phyloP scores from a whole-genome alignment of 176 grass and related monocot genomes.

The Oryza australiensis region DNA sequence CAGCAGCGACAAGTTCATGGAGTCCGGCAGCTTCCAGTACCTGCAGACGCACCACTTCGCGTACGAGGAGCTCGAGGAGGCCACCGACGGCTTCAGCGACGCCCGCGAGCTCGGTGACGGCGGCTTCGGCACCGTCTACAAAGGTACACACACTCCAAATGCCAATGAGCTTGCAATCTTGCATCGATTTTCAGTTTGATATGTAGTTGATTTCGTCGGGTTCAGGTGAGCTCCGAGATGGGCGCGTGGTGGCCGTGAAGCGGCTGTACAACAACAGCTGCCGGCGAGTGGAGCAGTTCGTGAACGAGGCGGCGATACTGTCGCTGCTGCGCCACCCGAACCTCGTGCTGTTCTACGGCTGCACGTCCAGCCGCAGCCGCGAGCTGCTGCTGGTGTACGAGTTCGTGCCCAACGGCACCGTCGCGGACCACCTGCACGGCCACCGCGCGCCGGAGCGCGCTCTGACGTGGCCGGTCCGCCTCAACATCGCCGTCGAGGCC shows the following conservation, averaged over 20 bases:
- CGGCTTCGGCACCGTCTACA: conserved; percentile 89
- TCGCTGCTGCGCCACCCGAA: conserved; percentile 74
- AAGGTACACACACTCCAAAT: conserved; percentile 40
- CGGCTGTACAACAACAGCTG: conserved; percentile 68
- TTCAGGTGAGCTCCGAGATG: conserved; percentile 61
- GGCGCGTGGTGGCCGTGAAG: conserved; percentile 75
- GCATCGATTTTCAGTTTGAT: neutral
- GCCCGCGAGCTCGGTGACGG: conserved; percentile 63
- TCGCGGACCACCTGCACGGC: conserved; percentile 89
- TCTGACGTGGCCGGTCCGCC: conserved; percentile 62
- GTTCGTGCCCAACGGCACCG: conserved; percentile 77
- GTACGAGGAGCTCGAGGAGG: conserved; percentile 73
- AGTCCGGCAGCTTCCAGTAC: conserved; percentile 36
- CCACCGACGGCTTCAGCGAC: conserved; percentile 61
- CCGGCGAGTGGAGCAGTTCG: conserved; percentile 68
- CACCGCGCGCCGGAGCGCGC: conserved; percentile 31
- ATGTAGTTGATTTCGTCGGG: neutral
- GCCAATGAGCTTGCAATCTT: too few relatives aligned
- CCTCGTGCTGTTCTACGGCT: conserved; percentile 78
- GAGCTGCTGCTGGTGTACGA: conserved; percentile 89
- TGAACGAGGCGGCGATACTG: conserved; percentile 76
- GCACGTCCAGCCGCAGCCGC: conserved; percentile 78
- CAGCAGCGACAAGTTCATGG: conserved; percentile 18
- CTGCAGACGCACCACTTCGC: conserved; percentile 64
- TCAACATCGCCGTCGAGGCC: conserved; percentile 65